phyloP scores from a whole-genome alignment of 306 rosid species.

The Albizia julibrissin region DNA sequence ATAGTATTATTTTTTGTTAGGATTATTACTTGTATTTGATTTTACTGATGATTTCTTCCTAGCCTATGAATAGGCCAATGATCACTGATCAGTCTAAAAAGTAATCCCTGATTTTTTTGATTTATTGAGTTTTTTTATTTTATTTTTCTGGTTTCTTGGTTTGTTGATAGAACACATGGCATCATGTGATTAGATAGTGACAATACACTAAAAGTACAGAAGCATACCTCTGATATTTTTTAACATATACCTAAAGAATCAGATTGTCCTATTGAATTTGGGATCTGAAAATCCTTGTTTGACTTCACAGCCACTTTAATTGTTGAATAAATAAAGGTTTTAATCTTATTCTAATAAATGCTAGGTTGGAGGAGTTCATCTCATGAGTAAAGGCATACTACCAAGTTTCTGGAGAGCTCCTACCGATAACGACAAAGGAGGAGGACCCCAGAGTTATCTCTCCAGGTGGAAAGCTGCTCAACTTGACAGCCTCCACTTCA shows the following conservation, averaged over 20 bases:
- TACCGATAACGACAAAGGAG: conserved; percentile 91
- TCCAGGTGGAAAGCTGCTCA: conserved; percentile 81
- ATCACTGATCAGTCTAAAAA: not conserved
- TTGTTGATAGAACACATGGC: not conserved
- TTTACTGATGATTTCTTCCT: not conserved
- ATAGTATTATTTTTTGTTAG: not conserved
- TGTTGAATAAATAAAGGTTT: conserved; percentile 15
- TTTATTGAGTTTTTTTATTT: no score
- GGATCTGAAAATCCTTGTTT: not conserved
- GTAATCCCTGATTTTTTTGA: not conserved
- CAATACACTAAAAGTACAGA: not conserved
- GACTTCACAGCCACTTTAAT: not conserved
- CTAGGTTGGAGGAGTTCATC: conserved; percentile 69
- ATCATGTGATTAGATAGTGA: not conserved
- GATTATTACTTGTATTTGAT: not conserved
- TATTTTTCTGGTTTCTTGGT: not conserved
- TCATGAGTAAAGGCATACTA: conserved; percentile 66
- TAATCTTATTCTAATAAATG: conserved; percentile 32
- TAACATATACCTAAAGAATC: not conserved
- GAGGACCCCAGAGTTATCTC: conserved; percentile 60
- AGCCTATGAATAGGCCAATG: not conserved
- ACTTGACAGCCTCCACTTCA: conserved; percentile 58
- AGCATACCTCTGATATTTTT: not conserved
- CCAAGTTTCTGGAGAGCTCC: conserved; percentile 98
- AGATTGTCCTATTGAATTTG: not conserved